Conservation (phyloP, 225 moss, liverwort and hornwort species). For the Thuidium tamariscinum region DNA sequence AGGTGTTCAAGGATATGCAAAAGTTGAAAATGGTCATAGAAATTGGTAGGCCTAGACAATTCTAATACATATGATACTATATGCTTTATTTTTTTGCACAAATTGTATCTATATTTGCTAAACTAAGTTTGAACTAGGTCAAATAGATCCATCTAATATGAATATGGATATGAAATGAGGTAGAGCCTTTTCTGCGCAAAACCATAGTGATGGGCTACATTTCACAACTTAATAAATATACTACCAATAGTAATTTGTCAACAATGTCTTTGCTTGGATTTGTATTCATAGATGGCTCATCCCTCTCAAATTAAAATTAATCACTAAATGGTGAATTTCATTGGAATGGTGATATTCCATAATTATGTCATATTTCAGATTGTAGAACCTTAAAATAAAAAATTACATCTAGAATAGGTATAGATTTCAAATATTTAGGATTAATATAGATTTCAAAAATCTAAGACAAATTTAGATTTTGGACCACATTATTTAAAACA, state of each 20-base stretch:
- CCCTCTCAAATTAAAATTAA: no score
- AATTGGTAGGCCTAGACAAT: not conserved
- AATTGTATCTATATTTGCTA: not conserved
- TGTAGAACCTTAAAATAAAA: no score
- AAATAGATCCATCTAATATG: rapidly evolving
- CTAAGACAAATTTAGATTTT: no score
- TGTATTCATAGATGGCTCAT: not conserved
- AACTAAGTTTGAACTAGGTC: not conserved
- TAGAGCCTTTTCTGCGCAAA: not conserved
- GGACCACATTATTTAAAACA: no score
- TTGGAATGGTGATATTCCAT: no score
- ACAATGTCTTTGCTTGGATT: not conserved
- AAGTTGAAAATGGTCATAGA: not conserved
- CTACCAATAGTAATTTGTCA: rapidly evolving
- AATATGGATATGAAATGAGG: rapidly evolving
- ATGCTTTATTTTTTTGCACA: rapidly evolving
- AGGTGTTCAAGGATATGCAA: rapidly evolving
- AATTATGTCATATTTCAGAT: no score
- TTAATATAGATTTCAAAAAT: no score
- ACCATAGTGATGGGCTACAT: not conserved
- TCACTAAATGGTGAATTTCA: no score
- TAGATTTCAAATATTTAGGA: no score
- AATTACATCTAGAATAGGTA: no score
- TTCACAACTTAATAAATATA: not conserved
- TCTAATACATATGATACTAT: not conserved